Base-by-base conservation (phyloP, 306 rosid genomes). In the Acacia confusa region DNA sequence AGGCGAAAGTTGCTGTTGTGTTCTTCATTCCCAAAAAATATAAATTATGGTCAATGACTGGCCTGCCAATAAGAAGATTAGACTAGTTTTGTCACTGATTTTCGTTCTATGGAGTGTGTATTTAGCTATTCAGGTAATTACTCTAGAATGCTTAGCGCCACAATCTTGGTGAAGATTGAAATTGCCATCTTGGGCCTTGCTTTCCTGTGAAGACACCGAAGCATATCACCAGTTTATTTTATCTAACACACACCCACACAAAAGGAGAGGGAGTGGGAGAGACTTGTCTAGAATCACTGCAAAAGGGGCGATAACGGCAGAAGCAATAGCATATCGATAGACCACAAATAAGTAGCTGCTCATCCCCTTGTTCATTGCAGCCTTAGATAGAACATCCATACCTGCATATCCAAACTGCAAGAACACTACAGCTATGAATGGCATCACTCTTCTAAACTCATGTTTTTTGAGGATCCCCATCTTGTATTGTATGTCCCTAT, bases 1-100 rank as follows among this genome's bases (percentile, higher is more conserved):
- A 90, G 9, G 98, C 99, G 82, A 92, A 95, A n/a, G 99, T 93
- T 78, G 99, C 99, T 60, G 97, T 90, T 70, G 99, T 95, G 90
- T 93, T 91, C 85, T 88, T 95, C 97, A 93, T 89, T 75, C 99
- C 99, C 88, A 91, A 22, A 84, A 81, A 93, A 57, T 88, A 93
- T 20, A 95, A 84, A 85, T 93, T 95, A 79, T 95, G 99, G 30
- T 93, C 99, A 69, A 95, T 88, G 9, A 95, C 98, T 9, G 99
- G 99, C 91, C 99, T 95, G 93, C 50, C 65, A 78, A 61, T 16
- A 57, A 68, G 12, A 53, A 66, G 70, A 17, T 38, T 48, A 77
- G 20, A 82, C 53, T 27, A 15, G 52, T 79, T 44, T 47, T 43
- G 55, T 24, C 6, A 44, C 22, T 22, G 24, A 47, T 85, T 71